Evolutionary conservation across 2,329 filamentous ascomycete species (phyloP).

Genomic region (Bipolaris cookei): DNA sequence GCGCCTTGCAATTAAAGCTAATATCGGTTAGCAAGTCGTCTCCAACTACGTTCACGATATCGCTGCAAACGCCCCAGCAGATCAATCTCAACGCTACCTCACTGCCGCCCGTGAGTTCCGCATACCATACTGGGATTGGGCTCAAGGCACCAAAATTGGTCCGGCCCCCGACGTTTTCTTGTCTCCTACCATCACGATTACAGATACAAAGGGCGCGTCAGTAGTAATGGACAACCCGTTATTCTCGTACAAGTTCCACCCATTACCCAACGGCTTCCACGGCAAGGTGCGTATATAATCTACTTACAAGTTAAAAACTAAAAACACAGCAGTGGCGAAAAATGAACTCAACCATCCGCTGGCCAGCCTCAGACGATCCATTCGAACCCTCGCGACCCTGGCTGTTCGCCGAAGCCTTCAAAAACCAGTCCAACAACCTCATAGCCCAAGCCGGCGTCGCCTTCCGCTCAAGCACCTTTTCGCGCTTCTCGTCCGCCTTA

Average conservation of each 20-base stretch:
- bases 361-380: slow-evolving; percentile 31
- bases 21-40: no score
- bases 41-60: slow-evolving; percentile 30
- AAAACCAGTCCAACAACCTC: slow-evolving; percentile 35
- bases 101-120: slow-evolving; percentile 40
- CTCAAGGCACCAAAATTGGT: slow-evolving; percentile 26
- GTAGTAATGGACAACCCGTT: slow-evolving; percentile 39
- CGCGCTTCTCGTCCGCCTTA: slow-evolving; percentile 45
- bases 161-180: slow-evolving; percentile 37
- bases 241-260: slow-evolving; percentile 38
- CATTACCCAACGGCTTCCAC: slow-evolving; percentile 32
- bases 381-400: slow-evolving; percentile 27
- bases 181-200: slow-evolving; percentile 22
- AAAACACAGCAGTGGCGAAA: slow-evolving; percentile 27
- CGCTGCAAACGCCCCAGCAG: slow-evolving; percentile 24
- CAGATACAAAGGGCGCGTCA: slow-evolving; percentile 21
- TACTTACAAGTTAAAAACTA: background rate
- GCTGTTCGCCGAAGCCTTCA: slow-evolving; percentile 21
- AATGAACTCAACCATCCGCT: slow-evolving; percentile 40
- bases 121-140: slow-evolving; percentile 48
- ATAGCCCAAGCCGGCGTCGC: slow-evolving; percentile 40
- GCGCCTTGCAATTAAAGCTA: no score
- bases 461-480: slow-evolving; percentile 18
- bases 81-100: slow-evolving; percentile 28
- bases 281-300: slow-evolving; percentile 21